phyloP scores from a whole-genome alignment of 495 filamentous ascomycete species.

The Xylaria sp. region DNA sequence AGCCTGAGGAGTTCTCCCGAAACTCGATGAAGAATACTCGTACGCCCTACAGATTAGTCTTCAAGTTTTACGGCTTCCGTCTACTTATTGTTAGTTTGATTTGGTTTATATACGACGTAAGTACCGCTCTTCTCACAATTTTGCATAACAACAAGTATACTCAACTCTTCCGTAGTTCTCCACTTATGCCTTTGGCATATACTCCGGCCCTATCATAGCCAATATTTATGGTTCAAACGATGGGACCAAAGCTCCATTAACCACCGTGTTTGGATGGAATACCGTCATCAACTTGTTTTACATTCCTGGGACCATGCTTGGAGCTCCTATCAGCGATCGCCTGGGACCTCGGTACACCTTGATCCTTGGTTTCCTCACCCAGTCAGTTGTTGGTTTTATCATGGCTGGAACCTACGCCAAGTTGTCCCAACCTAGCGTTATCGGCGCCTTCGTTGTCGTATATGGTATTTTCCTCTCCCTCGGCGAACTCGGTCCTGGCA shows the following conservation, averaged over 20 bases:
- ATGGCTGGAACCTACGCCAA: constrained; percentile 78
- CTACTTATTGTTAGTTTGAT: constrained; percentile 75
- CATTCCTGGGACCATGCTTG: constrained; percentile 78
- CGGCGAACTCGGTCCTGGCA: constrained; percentile 85
- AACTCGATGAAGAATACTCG: constrained; percentile 56
- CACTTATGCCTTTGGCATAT: constrained; percentile 80
- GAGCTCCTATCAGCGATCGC: constrained; percentile 76
- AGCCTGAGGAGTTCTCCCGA: constrained; percentile 81
- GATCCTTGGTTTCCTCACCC: constrained; percentile 67
- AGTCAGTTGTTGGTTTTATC: constrained; percentile 83
- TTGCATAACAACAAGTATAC: not conserved
- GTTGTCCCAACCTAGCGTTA: constrained; percentile 66
- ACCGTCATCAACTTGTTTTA: constrained; percentile 86
- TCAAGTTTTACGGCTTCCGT: constrained; percentile 66
- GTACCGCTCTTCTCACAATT: constrained; percentile 25
- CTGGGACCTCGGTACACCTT: constrained; percentile 78
- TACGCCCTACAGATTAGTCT: constrained; percentile 62
- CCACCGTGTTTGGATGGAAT: constrained; percentile 83
- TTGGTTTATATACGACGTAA: constrained; percentile 89
- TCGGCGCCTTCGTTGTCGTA: constrained; percentile 80
- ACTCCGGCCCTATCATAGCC: constrained; percentile 71
- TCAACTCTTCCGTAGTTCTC: constrained; percentile 60
- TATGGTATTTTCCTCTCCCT: constrained; percentile 81
- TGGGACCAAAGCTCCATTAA: constrained; percentile 58
- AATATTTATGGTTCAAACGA: constrained; percentile 63